Conservation (phyloP, 768 basidiomycete species). For the Tylopilus rubrobrunneus region DNA sequence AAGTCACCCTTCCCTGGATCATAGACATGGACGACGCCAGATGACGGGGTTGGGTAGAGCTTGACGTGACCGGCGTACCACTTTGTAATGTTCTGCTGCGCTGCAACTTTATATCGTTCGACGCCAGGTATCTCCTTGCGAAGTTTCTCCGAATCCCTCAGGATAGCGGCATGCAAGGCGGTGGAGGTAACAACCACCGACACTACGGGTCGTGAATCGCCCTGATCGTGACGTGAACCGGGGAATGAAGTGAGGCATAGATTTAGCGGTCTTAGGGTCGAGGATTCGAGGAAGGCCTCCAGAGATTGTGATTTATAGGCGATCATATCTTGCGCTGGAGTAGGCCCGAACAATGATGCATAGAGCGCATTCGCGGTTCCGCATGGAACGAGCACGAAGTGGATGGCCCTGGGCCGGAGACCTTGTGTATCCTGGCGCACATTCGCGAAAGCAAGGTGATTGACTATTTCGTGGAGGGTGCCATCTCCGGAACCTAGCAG, state of each 20-base stretch:
- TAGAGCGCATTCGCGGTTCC: slow-evolving; percentile 96
- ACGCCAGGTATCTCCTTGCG: slow-evolving; percentile 67
- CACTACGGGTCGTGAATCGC: slow-evolving; percentile 28
- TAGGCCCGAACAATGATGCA: slow-evolving; percentile 65
- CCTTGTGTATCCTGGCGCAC: slow-evolving; percentile 10
- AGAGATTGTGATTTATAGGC: slow-evolving; percentile 55
- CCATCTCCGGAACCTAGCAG: slow-evolving; percentile 86
- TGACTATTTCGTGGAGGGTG: slow-evolving; percentile 86
- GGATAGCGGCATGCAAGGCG: slow-evolving; percentile 78
- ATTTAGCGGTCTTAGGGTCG: slow-evolving; percentile 41
- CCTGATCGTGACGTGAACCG: slow-evolving; percentile 16
- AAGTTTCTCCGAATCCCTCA: slow-evolving; percentile 76
- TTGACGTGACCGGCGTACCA: slow-evolving; percentile 65
- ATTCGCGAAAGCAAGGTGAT: slow-evolving; percentile 38
- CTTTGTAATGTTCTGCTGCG: slow-evolving; percentile 62
- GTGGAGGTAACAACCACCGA: slow-evolving; percentile 89
- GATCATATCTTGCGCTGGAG: slow-evolving; percentile 19
- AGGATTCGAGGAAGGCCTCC: slow-evolving; percentile 43
- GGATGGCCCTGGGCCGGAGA: slow-evolving; percentile 21
- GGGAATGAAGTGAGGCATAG: slow-evolving; percentile 51
- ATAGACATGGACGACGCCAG: slow-evolving; percentile 53
- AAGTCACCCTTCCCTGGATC: slow-evolving; percentile 50
- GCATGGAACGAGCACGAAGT: slow-evolving; percentile 59
- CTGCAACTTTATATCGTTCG: slow-evolving; percentile 87
- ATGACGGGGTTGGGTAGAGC: slow-evolving; percentile 45